Base-by-base conservation (phyloP, 192 early-diverging fungal species). In the Coemansia sp. region DNA sequence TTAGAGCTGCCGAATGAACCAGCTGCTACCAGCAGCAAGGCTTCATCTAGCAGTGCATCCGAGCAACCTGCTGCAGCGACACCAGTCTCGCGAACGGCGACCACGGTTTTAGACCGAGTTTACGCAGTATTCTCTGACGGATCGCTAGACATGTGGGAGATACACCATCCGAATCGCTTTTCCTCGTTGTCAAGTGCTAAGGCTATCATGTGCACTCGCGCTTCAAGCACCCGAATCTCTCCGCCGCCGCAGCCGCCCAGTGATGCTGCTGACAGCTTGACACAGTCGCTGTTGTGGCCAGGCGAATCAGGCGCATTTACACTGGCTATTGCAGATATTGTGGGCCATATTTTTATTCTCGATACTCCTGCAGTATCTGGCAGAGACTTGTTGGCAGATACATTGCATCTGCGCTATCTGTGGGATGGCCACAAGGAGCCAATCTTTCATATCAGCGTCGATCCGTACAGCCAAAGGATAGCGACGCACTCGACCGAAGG, bases 371-470 rank as follows among this genome's bases (percentile, higher is more conserved):
- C 16, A 4, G 43, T 29, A 19, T 1, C 35, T 31, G 42, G n/a
- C 16, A 24, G n/a, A 4, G 18, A n/a, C 14, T 12, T 22, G 0
- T 25, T 11, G n/a, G 30, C 32, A 2, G 29, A 14, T 1, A n/a
- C 59, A 9, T 52, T 72, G 6, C 10, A 35, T 11, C 40, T 79
- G 33, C 53, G 22, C 35, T 32, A 44, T 24, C 62, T 79, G 40
- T 80, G 72, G 71, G 77, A 80, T 21, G 77, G 77, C 0, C 77
- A 80, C 59, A 80, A 54, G 49, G 67, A 70, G 52, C 42, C 63
- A 1, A 60, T 80, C 21, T 73, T 74, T 25, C 77, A 80, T 58
- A 80, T 80, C 40, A 80, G 77, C 44, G 77, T 80, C 5, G 72
- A 80, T 42, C 77, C 77, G 12, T 80, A 71, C 35, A 70, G 77